Evolutionary conservation across 345 rosid species (phyloP).

Genomic region (Melastoma malabathricum): DNA sequence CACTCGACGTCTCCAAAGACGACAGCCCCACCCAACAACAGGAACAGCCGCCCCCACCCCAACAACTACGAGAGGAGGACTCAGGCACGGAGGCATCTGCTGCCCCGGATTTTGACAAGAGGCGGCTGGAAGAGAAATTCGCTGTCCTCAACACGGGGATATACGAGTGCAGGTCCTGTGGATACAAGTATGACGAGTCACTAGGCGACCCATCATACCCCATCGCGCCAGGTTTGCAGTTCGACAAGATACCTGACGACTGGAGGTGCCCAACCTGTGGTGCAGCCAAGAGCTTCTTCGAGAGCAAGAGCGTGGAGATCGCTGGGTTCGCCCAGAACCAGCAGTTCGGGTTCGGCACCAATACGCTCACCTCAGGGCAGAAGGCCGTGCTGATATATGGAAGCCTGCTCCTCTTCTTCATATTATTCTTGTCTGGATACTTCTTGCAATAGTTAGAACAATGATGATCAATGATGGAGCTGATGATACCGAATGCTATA

Average conservation of each 20-base stretch:
- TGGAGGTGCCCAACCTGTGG: slow-evolving; percentile 98
- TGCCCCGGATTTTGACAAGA: slow-evolving; percentile 17
- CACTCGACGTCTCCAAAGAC: slow-evolving; percentile 67
- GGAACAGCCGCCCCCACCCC: slow-evolving; percentile 9
- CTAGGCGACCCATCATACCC: slow-evolving; percentile 85
- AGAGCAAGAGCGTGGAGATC: slow-evolving; percentile 88
- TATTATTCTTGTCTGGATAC: slow-evolving; percentile 66
- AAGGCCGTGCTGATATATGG: slow-evolving; percentile 81
- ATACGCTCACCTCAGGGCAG: slow-evolving; percentile 81
- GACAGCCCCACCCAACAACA: slow-evolving; percentile 27
- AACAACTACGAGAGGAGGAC: slow-evolving; percentile 2
- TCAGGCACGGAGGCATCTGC: background rate
- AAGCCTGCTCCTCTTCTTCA: slow-evolving; percentile 48
- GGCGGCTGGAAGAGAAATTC: slow-evolving; percentile 77
- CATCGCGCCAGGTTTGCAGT: slow-evolving; percentile 76
- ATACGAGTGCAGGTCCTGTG: slow-evolving; percentile 90
- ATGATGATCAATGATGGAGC: no score
- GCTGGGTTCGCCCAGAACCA: slow-evolving; percentile 98
- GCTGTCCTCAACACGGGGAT: slow-evolving; percentile 93
- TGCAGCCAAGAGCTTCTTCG: slow-evolving; percentile 69
- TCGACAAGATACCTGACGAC: slow-evolving; percentile 65
- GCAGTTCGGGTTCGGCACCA: slow-evolving; percentile 79
- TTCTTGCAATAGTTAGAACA: slow-evolving; percentile 40
- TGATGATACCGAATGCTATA: no score
- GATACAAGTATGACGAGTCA: slow-evolving; percentile 78